Evolutionary conservation across 1,139 yeast genomes (phyloP), one percentile per base, ranked within the genome.

Genomic region (Kurtzmaniella quercitrusa): DNA sequence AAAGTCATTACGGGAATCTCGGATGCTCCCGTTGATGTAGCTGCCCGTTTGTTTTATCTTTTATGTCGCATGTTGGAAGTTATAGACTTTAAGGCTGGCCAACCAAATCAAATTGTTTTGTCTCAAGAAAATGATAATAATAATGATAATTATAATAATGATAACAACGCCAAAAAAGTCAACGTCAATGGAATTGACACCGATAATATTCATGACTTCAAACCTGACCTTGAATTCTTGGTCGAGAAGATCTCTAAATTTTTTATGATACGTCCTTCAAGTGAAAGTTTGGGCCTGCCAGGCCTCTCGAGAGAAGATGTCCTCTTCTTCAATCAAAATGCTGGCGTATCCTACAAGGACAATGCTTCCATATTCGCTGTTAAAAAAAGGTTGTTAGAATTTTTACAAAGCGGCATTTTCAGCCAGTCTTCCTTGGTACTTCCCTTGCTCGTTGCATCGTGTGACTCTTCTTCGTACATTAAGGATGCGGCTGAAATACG

Each of bases 11-110:
- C 65, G 2, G 76, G 73, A 0, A 76, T 86, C 4, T 64, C 77
- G 2, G 39, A 45, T 0, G 63, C 64, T 37, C 55, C 68, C 1
- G 50, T 60, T 2, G 51, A 60, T 2, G 73, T 80, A 3, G 60
- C 80, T 3, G 80, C 94, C 1, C 66, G 93, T 42, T 54, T 84
- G 42, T 85, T 88, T 54, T 69, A 75, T 50, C 68, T 85, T 5
- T 64, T 86, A 12, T 69, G 84, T 46, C 82, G 79, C 50, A 54
- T 84, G 21, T 54, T 87, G 16, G 58, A 64, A 7, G 55, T 58
- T 3, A 79, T 84, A 8, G 8, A 21, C 18, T 42, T 32, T 81
- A 63, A 67, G 36, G 61, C 74, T 0, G 36, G 18, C n/a, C 34
- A n/a, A 15, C 34, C 15, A 18, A 21, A 21, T 21, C 23, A 21